These are phyloP conservation scores for Microbotryomycetes sp. DNA, from an alignment of 1,284 basidiomycete genomes.

Conservation along the genomic window DNA sequence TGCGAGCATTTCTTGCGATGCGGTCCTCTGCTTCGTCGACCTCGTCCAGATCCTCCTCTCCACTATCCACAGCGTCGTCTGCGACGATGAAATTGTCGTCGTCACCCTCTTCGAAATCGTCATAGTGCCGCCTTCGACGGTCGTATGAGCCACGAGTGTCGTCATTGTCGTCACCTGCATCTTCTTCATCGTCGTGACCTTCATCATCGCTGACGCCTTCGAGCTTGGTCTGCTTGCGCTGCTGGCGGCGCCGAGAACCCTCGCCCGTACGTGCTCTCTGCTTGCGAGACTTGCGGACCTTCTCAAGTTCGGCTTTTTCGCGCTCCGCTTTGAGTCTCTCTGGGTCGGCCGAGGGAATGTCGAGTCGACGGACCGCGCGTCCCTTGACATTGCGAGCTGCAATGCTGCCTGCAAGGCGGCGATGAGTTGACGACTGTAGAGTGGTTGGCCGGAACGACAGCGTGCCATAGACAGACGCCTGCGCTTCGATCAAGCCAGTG, in stretches of 20 bases:
- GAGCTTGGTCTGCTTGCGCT: conserved; percentile 29
- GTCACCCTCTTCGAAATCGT: conserved; percentile 13
- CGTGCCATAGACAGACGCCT: conserved; percentile 71
- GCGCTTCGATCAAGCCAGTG: conserved; percentile 74
- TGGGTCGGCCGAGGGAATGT: conserved; percentile 52
- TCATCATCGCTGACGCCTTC: conserved; percentile 14
- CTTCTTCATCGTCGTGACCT: conserved; percentile 25
- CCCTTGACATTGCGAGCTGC: conserved; percentile 75
- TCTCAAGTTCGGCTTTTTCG: conserved; percentile 38
- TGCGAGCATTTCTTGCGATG: conserved; percentile 29
- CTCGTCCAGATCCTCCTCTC: conserved; percentile 35
- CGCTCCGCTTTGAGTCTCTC: conserved; percentile 27
- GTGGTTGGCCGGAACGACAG: conserved; percentile 78
- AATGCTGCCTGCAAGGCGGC: conserved; percentile 76
- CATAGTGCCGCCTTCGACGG: conserved; percentile 2
- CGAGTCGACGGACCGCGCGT: conserved; percentile 63
- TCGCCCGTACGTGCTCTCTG: conserved; percentile 19
- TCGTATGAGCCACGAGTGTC: conserved; percentile 14
- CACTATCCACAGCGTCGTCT: conserved; percentile 24
- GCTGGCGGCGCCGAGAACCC: conserved; percentile 32
- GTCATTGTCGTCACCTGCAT: conserved; percentile 34
- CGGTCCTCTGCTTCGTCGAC: conserved; percentile 40
- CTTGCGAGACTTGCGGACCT: conserved; percentile 36
- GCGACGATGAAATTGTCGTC: conserved; percentile 18
- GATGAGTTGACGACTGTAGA: conserved; percentile 83